Evolutionary conservation across 2,329 filamentous ascomycete species (phyloP), one percentile per base, ranked within the genome.

Genomic region (Monosporascus sp.): DNA sequence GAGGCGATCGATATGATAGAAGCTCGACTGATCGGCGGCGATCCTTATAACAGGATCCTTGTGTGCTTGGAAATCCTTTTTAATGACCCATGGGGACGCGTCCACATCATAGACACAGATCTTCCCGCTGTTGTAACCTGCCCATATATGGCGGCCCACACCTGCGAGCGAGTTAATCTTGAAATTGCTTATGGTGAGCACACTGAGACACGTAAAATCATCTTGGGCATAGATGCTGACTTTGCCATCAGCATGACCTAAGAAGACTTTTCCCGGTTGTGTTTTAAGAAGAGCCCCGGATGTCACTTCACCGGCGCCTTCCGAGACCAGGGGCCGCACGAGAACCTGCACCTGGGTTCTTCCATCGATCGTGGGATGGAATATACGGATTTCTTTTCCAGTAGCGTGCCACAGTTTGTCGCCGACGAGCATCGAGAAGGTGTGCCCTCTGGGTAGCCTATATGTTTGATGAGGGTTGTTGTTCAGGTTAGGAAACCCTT

Each of bases 51-150:
- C 86, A 0, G 92, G 89, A 58, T 88, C 88, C 7, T 90, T 86
- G 66, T 97, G 94, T 3, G 91, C 93, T 59, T 87, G 85, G 93
- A 94, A 99, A 65, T 97, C 93, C 69, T 99, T 99, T 72, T 89
- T 86, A 26, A 96, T 84, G 20, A 80, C 80, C 94, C 94, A 99
- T 0, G 93, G 93, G n/a, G 81, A 84, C 31, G 83, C 80, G 9
- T 77, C 81, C 11, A 90, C 88, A 68, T 99, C 92, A 70, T 97
- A 99, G 7, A 97, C 88, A 64, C 91, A 94, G 35, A 96, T 85
- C 79, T 88, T 96, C 17, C 94, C 94, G 0, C 89, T 97, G 68
- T 93, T 97, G 74, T 92, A 97, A 3, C 87, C 93, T 28, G 91
- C 91, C 94, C 94, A 99, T 1, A 99, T 77, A 64, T 90, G 82